A percentile compares a stretch with the other conserved stretches of the same genome.
Conservation (phyloP, 208 protist genomes). For the Leishmania arabica region DNA sequence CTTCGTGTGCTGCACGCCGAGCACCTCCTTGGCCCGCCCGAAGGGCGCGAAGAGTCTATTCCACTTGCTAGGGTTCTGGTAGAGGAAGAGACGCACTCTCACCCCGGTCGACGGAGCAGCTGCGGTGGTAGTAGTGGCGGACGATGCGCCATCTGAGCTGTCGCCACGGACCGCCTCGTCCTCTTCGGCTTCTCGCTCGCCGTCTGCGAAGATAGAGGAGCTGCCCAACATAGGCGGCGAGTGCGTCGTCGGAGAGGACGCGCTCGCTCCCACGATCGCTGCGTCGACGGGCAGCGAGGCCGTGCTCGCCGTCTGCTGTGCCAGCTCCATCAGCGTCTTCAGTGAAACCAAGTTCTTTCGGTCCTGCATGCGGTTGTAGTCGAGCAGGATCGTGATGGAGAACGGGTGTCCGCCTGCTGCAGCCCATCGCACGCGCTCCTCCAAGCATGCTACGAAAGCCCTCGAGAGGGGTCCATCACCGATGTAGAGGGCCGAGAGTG, state of each 20-base stretch:
- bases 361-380: slow-evolving; percentile 87
- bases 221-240: not conserved
- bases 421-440: slow-evolving; percentile 48
- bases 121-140: not conserved
- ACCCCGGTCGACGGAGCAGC: slow-evolving; percentile 19
- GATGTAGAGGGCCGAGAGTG: slow-evolving; percentile 89
- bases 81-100: slow-evolving; percentile 60
- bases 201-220: not conserved
- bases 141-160: not conserved
- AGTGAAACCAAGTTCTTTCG: slow-evolving; percentile 60
- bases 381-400: slow-evolving; percentile 64
- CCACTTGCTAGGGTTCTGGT: slow-evolving; percentile 66
- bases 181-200: slow-evolving; percentile 2
- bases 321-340: slow-evolving; percentile 41
- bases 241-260: not conserved
- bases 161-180: not conserved
- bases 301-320: slow-evolving; percentile 22
- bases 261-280: not conserved
- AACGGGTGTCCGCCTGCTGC: slow-evolving; percentile 30
- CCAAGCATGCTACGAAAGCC: slow-evolving; percentile 54
- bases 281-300: slow-evolving; percentile 16
- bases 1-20: slow-evolving; percentile 96
- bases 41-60: slow-evolving; percentile 60
- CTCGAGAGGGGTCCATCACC: slow-evolving; percentile 67
- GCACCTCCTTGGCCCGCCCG: slow-evolving; percentile 65